Percentiles rank a stretch among this genome's conserved stretches.
Conservation (phyloP, 768 basidiomycete species). For the Phallus indusiatus region DNA sequence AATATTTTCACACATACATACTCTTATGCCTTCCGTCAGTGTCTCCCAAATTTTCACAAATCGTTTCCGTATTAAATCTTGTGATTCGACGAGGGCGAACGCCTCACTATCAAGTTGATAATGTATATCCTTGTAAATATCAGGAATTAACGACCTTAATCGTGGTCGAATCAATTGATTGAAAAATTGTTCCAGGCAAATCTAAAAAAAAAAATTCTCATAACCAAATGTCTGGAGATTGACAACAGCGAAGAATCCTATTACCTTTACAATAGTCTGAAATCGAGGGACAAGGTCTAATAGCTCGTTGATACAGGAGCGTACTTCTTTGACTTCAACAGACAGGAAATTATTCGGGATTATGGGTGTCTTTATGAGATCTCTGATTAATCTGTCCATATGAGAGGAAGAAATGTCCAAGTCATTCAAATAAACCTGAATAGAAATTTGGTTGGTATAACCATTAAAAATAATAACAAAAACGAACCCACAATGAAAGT, state of each 20-base stretch:
- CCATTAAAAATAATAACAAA: background rate
- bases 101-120: slow-evolving; percentile 86
- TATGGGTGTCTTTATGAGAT: slow-evolving; percentile 42
- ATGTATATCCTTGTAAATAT: slow-evolving; percentile 83
- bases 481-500: slow-evolving; percentile 67
- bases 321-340: slow-evolving; percentile 42
- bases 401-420: slow-evolving; percentile 88
- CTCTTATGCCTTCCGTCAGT: slow-evolving; percentile 82
- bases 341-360: slow-evolving; percentile 63
- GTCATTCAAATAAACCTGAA: slow-evolving; percentile 83
- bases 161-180: slow-evolving; percentile 88
- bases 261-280: slow-evolving; percentile 63
- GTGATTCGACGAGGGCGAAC: slow-evolving; percentile 75
- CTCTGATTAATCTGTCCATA: slow-evolving; percentile 70
- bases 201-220: slow-evolving; percentile 28
- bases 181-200: slow-evolving; percentile 88
- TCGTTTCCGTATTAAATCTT: slow-evolving; percentile 80
- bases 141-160: slow-evolving; percentile 71
- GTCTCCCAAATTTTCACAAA: slow-evolving; percentile 86
- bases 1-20: slow-evolving; percentile 24
- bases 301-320: slow-evolving; percentile 38
- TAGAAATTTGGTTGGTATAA: background rate
- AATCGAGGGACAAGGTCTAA: slow-evolving; percentile 53
- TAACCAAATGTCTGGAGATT: background rate
- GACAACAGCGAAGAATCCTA: slow-evolving; percentile 23